phyloP scores from a whole-genome alignment of 2,329 filamentous ascomycete genomes.

The Chlorencoelia australis region DNA sequence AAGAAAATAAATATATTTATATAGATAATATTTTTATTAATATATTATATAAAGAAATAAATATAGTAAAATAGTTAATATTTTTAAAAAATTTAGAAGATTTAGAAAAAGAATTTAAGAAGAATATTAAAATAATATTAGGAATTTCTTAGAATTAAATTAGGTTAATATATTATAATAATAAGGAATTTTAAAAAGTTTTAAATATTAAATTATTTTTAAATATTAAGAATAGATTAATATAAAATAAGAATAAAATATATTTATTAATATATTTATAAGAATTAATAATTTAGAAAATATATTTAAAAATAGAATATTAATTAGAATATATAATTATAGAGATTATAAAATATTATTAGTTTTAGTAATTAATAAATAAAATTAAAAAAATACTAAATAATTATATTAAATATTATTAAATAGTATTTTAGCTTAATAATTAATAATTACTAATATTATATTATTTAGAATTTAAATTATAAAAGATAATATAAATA shows the following conservation, averaged over 20 bases:
- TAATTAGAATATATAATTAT: not conserved
- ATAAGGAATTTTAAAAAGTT: not conserved
- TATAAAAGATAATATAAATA: not conserved
- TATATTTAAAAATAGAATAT: not conserved
- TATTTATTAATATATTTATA: not conserved
- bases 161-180: not conserved
- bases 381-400: not conserved
- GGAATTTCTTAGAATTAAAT: not conserved
- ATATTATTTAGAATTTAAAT: not conserved
- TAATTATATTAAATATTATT: not conserved
- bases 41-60: not conserved
- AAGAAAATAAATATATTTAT: not conserved
- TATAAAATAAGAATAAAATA: not conserved
- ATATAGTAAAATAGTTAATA: not conserved
- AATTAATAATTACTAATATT: not conserved
- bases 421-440: not conserved
- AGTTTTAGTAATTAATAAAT: not conserved
- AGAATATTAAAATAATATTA: not conserved
- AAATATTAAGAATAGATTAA: not conserved
- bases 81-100: too few species aligned
- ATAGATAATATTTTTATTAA: not conserved
- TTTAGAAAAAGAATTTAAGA: not conserved
- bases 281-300: too few species aligned
- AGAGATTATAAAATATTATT: not conserved
- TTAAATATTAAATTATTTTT: not conserved